phyloP scores from a whole-genome alignment of 306 rosid genomes.

The Senna siamea region DNA sequence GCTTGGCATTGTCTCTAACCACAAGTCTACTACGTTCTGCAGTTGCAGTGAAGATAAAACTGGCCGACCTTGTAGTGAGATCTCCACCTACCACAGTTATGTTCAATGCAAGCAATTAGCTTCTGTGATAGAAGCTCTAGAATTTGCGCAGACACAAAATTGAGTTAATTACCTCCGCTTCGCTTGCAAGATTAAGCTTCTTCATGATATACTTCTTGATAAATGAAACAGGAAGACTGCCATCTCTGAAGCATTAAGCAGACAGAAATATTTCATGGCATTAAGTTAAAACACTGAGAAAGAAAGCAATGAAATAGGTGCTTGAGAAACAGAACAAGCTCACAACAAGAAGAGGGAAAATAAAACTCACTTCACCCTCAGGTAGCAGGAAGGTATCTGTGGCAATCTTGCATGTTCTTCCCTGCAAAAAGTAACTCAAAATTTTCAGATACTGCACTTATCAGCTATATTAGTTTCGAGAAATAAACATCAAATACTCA shows the following conservation, averaged over 20 bases:
- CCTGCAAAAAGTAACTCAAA: conserved; percentile 48
- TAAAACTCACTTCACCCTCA: conserved; percentile 64
- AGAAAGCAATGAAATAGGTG: too few relatives aligned
- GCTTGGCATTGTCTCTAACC: conserved; percentile 51
- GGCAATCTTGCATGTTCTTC: conserved; percentile 53
- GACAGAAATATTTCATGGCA: too few relatives aligned
- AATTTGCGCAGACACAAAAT: conserved; percentile 3
- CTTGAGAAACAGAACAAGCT: too few relatives aligned
- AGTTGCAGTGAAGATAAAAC: conserved; percentile 50
- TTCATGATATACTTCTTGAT: conserved; percentile 52
- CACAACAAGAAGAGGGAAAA: conserved; percentile 16
- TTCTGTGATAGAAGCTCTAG: background rate
- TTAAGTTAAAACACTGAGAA: too few relatives aligned
- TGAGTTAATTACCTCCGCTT: conserved; percentile 56
- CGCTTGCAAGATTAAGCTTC: conserved; percentile 64
- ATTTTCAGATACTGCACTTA: conserved; percentile 20
- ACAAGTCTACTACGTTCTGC: conserved; percentile 49
- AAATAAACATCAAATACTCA: too few relatives aligned
- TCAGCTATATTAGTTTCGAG: too few relatives aligned
- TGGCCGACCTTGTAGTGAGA: conserved; percentile 52
- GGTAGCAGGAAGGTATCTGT: conserved; percentile 54
- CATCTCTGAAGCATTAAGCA: conserved; percentile 42
- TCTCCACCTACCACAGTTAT: conserved; percentile 54
- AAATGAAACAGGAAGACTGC: conserved; percentile 50
- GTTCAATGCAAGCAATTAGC: background rate